phyloP scores from a whole-genome alignment of 495 filamentous ascomycete genomes.

The Geopyxis carbonaria region DNA sequence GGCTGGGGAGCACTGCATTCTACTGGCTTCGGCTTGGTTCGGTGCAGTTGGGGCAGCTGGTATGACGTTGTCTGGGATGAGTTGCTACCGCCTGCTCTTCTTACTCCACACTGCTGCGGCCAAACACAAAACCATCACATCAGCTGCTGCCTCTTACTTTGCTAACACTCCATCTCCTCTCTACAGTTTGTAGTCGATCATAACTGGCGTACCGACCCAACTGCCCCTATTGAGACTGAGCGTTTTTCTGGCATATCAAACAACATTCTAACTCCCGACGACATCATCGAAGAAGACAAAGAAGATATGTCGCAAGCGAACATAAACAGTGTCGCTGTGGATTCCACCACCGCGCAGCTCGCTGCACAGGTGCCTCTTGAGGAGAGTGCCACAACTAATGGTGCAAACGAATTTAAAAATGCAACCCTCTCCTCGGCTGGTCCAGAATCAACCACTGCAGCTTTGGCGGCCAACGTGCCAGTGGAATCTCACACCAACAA shows the following conservation, averaged over 20 bases:
- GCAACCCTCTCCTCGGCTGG: constrained; percentile 29
- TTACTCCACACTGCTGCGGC: not conserved
- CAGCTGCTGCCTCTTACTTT: too few relatives aligned
- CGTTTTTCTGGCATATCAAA: constrained; percentile 61
- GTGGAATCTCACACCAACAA: constrained; percentile 26
- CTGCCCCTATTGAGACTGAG: constrained; percentile 64
- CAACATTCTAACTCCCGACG: constrained; percentile 65
- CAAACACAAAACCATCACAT: too few relatives aligned
- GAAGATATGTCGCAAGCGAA: constrained; percentile 13
- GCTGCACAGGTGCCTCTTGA: constrained; percentile 34
- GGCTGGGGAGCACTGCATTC: too few relatives aligned
- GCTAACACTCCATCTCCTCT: constrained; percentile 5
- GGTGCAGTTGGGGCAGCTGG: not conserved
- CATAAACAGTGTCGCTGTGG: constrained; percentile 14
- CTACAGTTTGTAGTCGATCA: constrained; percentile 80
- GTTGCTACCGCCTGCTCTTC: too few relatives aligned
- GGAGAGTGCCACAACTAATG: constrained; percentile 25
- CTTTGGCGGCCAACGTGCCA: constrained; percentile 27
- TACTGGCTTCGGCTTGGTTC: too few relatives aligned
- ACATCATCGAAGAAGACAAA: constrained; percentile 34
- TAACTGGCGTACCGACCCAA: constrained; percentile 63
- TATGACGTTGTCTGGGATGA: too few relatives aligned
- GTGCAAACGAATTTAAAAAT: too few relatives aligned
- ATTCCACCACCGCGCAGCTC: constrained; percentile 33
- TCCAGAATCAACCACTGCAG: constrained; percentile 20